Conservation (phyloP, 768 basidiomycete genomes). For the Podaxis sp. region DNA sequence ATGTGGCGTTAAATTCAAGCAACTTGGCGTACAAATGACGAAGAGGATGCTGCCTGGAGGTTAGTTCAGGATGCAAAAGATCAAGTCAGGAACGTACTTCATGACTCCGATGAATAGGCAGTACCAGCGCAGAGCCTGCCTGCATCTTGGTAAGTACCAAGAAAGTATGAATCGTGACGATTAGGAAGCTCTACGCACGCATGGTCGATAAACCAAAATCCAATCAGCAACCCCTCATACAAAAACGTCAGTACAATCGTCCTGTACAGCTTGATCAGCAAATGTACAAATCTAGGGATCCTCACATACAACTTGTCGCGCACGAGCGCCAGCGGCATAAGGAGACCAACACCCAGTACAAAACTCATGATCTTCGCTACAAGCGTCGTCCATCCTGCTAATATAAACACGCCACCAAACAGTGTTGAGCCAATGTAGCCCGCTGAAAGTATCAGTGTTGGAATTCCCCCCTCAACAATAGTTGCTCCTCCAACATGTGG, state of each 20-base stretch:
- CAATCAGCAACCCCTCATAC: slow-evolving; percentile 86
- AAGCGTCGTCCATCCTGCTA: slow-evolving; percentile 86
- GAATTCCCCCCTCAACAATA: slow-evolving; percentile 74
- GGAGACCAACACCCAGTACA: slow-evolving; percentile 80
- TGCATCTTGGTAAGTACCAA: slow-evolving; percentile 28
- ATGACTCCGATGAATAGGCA: slow-evolving; percentile 81
- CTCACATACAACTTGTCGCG: slow-evolving; percentile 82
- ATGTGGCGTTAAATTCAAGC: slow-evolving; percentile 1
- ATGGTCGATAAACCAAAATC: slow-evolving; percentile 95
- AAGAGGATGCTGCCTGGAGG: slow-evolving; percentile 64
- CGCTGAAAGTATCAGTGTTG: slow-evolving; percentile 68
- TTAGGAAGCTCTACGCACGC: slow-evolving; percentile 50
- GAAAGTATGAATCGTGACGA: slow-evolving; percentile 1
- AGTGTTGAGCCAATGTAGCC: slow-evolving; percentile 85
- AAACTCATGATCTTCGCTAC: slow-evolving; percentile 93
- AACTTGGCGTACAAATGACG: slow-evolving; percentile 68
- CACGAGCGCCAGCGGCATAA: slow-evolving; percentile 84
- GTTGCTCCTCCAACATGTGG: slow-evolving; percentile 78
- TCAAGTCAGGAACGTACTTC: slow-evolving; percentile 53
- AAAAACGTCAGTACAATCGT: slow-evolving; percentile 81
- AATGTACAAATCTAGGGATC: neutral
- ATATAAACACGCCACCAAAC: slow-evolving; percentile 78
- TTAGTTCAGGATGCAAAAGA: slow-evolving; percentile 4
- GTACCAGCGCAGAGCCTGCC: slow-evolving; percentile 81
- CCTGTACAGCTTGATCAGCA: slow-evolving; percentile 38